Percentiles rank a stretch among this genome's conserved stretches.
phyloP scores from a whole-genome alignment of 805 yeast species.

The Nakazawaea holstii region DNA sequence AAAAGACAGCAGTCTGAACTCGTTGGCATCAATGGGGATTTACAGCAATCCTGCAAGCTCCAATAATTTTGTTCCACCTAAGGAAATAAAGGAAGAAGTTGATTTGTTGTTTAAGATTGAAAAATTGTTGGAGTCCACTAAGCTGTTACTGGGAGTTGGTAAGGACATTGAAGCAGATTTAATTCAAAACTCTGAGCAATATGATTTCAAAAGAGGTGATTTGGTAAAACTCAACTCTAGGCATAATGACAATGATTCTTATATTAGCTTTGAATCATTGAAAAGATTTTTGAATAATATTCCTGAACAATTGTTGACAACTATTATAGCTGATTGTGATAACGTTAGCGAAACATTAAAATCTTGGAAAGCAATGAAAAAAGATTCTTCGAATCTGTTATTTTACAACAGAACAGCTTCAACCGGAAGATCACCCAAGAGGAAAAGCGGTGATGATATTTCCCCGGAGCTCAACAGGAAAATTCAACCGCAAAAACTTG shows the following conservation, averaged over 20 bases:
- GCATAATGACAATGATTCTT: not conserved
- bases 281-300: not conserved
- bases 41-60: too few species aligned
- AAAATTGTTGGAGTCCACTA: constrained; percentile 3
- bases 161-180: not conserved
- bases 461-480: not conserved
- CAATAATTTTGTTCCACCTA: not conserved
- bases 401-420: too few species aligned
- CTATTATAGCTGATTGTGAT: not conserved
- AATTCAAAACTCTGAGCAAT: not conserved
- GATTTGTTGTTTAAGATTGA: not conserved
- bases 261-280: not conserved
- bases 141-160: constrained; percentile 13
- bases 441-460: not conserved
- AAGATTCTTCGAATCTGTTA: too few species aligned
- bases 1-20: not conserved
- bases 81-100: not conserved
- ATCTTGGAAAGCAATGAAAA: not conserved
- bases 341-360: not conserved
- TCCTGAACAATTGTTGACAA: not conserved
- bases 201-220: not conserved
- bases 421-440: not conserved
- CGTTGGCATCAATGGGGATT: not conserved
- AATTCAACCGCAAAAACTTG: not conserved
- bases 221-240: not conserved